Evolutionary conservation across 2,329 filamentous ascomycete genomes (phyloP), one percentile per base, ranked within the genome.

Genomic region (Pseudogymnoascus sp.): DNA sequence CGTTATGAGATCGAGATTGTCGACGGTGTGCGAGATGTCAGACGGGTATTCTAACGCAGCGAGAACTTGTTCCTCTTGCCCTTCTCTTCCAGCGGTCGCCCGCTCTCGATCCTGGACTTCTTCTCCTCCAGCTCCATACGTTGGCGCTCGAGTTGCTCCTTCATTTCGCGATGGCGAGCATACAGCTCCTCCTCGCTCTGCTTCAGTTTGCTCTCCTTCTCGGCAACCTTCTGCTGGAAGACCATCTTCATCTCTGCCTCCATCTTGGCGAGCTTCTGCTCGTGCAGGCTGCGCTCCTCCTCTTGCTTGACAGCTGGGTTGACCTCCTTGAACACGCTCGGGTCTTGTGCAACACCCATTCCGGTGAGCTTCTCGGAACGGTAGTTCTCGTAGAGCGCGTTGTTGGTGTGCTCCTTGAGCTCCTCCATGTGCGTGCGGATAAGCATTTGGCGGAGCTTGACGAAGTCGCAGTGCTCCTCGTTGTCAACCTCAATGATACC

Each of bases 241-340:
- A 99, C 94, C 90, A 97, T 96, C 90, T 99, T 99, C 94, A 99
- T 99, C 78, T 99, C 94, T 73, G 92, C 87, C 79, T 99, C 94
- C 94, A 99, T 99, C 90, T 99, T 99, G 77, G 93, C 91, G 70
- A 99, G 90, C 84, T 99, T 99, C 84, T 97, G 92, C 80, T 99
- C 94, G 84, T 99, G 94, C 69, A 99, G 83, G 66, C 90, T 88
- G 72, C 94, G 91, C 83, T 99, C 94, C 80, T 99, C 94, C 77
- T 99, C 94, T 79, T 99, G 94, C 88, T 99, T 99, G 79, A 97
- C 94, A 54, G 94, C 93, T 66, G 94, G 94, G 85, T 99, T 99
- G 83, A 99, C 92, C 86, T 99, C 94, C 86, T 99, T 99, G 90
- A 99, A 99, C 70, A 99, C 94, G 75, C 90, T 96, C 69, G 92